These are phyloP conservation scores for Podospora pseudoanserina DNA, from an alignment of 495 filamentous ascomycete species.

Conservation along the genomic window DNA sequence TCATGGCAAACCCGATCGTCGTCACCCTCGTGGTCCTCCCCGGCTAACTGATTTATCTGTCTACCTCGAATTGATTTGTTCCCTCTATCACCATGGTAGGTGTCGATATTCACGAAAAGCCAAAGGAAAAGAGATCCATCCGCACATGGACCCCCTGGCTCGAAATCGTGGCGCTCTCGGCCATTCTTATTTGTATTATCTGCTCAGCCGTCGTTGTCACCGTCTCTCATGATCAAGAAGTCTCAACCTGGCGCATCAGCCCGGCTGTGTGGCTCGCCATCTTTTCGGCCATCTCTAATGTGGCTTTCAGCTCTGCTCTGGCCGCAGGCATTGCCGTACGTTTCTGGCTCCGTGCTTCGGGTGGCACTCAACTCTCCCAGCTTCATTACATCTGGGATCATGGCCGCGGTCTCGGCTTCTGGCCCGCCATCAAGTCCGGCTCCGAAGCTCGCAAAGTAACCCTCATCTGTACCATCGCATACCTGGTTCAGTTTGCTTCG, in stretches of 20 bases:
- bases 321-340: slow-evolving; percentile 19
- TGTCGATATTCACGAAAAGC: background rate
- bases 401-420: slow-evolving; percentile 13
- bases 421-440: slow-evolving; percentile 16
- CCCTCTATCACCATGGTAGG: background rate
- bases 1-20: background rate
- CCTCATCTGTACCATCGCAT: slow-evolving; percentile 11
- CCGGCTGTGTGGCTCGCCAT: slow-evolving; percentile 21
- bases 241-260: slow-evolving; percentile 8
- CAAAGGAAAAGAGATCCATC: background rate
- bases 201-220: slow-evolving; percentile 13
- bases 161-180: slow-evolving; percentile 1
- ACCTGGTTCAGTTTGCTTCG: slow-evolving; percentile 15
- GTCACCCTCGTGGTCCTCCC: background rate
- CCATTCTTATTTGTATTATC: background rate
- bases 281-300: slow-evolving; percentile 17
- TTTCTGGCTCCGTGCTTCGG: slow-evolving; percentile 15
- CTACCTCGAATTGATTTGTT: background rate
- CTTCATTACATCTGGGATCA: slow-evolving; percentile 25
- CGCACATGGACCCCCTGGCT: slow-evolving; percentile 11
- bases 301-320: slow-evolving; percentile 16
- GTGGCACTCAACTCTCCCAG: slow-evolving; percentile 13
- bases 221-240: slow-evolving; percentile 11
- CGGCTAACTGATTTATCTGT: background rate
- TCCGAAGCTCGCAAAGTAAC: slow-evolving; percentile 13